Percentiles rank a stretch among this genome's conserved stretches.
phyloP scores from a whole-genome alignment of 108 stramenopile species.

The Seminavis robusta region DNA sequence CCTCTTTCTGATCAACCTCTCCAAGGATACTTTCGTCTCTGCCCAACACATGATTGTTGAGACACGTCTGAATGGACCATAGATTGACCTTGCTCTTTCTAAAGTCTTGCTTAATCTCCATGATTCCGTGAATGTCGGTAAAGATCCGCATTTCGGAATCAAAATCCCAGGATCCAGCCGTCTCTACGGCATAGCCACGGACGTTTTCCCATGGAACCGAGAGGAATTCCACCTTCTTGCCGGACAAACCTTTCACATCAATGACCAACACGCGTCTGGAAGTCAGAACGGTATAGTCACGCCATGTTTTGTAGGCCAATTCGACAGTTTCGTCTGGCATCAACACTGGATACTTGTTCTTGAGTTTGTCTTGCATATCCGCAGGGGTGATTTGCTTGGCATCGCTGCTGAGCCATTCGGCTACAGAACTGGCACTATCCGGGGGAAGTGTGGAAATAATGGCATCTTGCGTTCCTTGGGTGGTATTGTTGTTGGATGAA shows the following conservation, averaged over 20 bases:
- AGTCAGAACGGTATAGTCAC: slow-evolving; percentile 38
- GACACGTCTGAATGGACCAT: slow-evolving; percentile 51
- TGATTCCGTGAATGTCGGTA: slow-evolving; percentile 32
- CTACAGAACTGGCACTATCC: no score
- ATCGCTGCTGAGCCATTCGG: slow-evolving; percentile 43
- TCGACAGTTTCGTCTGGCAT: slow-evolving; percentile 41
- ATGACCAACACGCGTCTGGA: slow-evolving; percentile 31
- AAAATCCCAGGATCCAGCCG: slow-evolving; percentile 59
- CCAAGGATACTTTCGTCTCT: slow-evolving; percentile 24
- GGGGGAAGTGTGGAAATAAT: no score
- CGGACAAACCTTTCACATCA: slow-evolving; percentile 44
- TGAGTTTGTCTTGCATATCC: slow-evolving; percentile 26
- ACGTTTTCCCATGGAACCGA: slow-evolving; percentile 54
- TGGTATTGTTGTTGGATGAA: no score
- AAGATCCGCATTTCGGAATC: slow-evolving; percentile 57
- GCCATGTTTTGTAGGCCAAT: slow-evolving; percentile 46
- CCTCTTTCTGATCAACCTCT: slow-evolving; percentile 10
- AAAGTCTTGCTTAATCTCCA: slow-evolving; percentile 52
- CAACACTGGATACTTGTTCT: slow-evolving; percentile 14
- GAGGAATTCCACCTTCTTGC: slow-evolving; percentile 43
- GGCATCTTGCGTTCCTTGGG: no score
- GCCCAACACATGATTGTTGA: slow-evolving; percentile 53
- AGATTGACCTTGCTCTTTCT: slow-evolving; percentile 50
- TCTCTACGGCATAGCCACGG: slow-evolving; percentile 66
- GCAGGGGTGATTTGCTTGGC: slow-evolving; percentile 24